phyloP scores from a whole-genome alignment of 176 grass and related monocot species.

The Guadua angustifolia region DNA sequence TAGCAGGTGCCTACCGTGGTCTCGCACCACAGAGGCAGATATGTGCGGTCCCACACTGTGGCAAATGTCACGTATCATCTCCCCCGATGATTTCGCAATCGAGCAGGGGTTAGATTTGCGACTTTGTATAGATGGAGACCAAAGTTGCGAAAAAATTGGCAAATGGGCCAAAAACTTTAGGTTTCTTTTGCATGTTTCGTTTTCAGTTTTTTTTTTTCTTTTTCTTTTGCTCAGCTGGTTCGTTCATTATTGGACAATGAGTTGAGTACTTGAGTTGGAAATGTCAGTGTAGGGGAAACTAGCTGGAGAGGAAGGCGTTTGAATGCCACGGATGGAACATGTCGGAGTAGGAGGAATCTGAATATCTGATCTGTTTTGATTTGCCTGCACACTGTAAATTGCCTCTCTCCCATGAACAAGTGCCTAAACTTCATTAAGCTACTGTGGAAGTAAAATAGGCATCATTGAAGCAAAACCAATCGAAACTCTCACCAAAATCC shows the following conservation, averaged over 20 bases:
- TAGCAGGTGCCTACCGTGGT: too few relatives aligned
- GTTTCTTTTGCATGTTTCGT: neutral
- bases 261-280: neutral
- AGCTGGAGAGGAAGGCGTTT: slow-evolving; percentile 6
- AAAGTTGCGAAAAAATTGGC: too few relatives aligned
- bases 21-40: too few relatives aligned
- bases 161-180: neutral
- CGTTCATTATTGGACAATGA: neutral
- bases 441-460: neutral
- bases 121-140: too few relatives aligned
- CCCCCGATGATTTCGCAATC: too few relatives aligned
- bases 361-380: slow-evolving; percentile 13
- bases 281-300: neutral
- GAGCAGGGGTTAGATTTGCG: too few relatives aligned
- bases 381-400: neutral
- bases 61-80: too few relatives aligned
- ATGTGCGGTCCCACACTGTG: too few relatives aligned
- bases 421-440: neutral
- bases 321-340: slow-evolving; percentile 21
- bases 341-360: slow-evolving; percentile 41
- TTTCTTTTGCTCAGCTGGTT: neutral
- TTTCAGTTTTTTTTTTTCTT: too few relatives aligned
- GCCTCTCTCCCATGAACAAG: neutral
- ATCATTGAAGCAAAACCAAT: neutral
- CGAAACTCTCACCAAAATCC: neutral